Conservation (phyloP, 1,284 basidiomycete species). For the Lentinus polychrous region DNA sequence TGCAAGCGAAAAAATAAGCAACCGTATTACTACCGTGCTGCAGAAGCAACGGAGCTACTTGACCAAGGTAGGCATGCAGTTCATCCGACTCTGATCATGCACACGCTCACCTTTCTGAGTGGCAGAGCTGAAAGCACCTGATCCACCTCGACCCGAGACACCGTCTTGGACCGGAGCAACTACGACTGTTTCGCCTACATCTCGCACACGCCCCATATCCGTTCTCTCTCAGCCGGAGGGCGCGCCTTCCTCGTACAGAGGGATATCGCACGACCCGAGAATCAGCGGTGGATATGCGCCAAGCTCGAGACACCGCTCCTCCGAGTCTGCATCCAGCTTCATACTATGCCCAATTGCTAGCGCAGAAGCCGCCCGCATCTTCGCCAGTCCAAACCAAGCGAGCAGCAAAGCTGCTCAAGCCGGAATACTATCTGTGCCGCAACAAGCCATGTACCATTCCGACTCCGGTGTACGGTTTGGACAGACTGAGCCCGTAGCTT, state of each 20-base stretch:
- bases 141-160: background rate
- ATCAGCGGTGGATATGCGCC: background rate
- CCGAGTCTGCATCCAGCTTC: background rate
- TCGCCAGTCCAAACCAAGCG: conserved; percentile 4
- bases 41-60: conserved; percentile 3
- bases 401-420: conserved; percentile 8
- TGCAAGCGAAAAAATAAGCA: background rate
- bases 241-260: too few relatives aligned
- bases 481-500: background rate
- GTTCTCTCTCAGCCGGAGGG: background rate
- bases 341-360: background rate
- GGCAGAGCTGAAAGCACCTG: background rate
- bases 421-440: conserved; percentile 1
- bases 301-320: background rate
- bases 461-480: conserved; percentile 11
- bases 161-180: background rate
- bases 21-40: conserved; percentile 7
- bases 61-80: conserved; percentile 5
- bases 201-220: background rate
- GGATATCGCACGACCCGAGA: too few relatives aligned
- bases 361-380: background rate
- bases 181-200: background rate
- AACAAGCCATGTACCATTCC: conserved; percentile 1
- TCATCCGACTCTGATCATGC: background rate
- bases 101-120: background rate